These are phyloP conservation scores for Rhipidocladum racemiflorum DNA, from an alignment of 176 grass and related monocot species.

Conservation along the genomic window DNA sequence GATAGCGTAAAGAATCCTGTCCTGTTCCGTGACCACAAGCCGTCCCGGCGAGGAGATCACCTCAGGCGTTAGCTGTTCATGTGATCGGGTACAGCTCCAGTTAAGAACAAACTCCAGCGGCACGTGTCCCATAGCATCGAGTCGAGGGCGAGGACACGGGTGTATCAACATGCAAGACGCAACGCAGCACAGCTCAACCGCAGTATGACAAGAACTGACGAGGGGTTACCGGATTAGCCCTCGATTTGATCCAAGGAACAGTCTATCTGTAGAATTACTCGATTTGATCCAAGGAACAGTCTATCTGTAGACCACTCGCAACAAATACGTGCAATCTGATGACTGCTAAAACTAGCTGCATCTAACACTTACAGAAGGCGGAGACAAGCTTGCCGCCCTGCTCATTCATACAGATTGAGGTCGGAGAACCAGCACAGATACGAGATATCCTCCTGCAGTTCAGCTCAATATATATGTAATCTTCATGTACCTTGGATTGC, in stretches of 20 bases:
- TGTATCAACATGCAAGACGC: background rate
- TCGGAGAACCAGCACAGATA: background rate
- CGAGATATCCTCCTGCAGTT: background rate
- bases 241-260: background rate
- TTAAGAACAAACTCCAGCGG: background rate
- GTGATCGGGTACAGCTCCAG: too few relatives aligned
- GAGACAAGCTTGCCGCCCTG: background rate
- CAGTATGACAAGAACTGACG: background rate
- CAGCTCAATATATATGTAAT: background rate
- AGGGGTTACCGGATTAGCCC: background rate
- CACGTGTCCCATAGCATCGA: background rate
- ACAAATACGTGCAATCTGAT: too few relatives aligned
- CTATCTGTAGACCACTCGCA: too few relatives aligned
- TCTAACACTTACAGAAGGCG: background rate
- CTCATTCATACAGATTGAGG: conserved; percentile 6
- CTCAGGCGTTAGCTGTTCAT: too few relatives aligned
- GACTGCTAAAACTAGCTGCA: background rate
- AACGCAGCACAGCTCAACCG: background rate
- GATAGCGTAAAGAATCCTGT: too few relatives aligned
- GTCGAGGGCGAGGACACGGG: background rate
- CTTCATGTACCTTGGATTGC: background rate
- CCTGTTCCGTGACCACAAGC: too few relatives aligned
- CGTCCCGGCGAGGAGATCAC: too few relatives aligned
- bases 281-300: background rate
- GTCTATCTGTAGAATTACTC: background rate